Percentiles rank a stretch among this genome's conserved stretches.
Evolutionary conservation across 2,329 filamentous ascomycete species (phyloP).

Genomic region (Penicillium fuscoglaucum): DNA sequence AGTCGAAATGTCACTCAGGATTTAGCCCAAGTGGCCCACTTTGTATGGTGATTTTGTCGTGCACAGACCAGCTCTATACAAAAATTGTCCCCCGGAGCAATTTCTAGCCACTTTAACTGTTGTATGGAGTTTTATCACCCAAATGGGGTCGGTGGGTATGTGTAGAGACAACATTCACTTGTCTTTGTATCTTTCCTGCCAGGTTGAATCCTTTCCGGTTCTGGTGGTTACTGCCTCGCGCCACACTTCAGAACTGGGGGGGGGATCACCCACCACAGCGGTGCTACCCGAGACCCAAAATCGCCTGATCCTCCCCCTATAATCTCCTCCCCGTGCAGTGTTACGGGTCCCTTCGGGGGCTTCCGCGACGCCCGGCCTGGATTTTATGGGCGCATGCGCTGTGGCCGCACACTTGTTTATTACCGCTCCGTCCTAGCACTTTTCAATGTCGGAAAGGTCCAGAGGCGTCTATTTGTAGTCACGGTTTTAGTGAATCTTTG

Average conservation of each 20-base stretch:
- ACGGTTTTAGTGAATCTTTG: not conserved
- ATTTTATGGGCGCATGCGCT: not conserved
- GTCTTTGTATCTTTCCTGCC: not conserved
- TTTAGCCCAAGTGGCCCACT: not conserved
- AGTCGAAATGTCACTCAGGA: not conserved
- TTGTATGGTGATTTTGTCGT: not conserved
- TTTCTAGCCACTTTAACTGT: slow-evolving; percentile 3
- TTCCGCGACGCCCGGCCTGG: not conserved
- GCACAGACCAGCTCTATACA: not conserved
- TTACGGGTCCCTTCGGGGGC: not conserved
- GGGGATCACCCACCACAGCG: not conserved
- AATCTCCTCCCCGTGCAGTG: not conserved
- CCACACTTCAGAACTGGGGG: not conserved
- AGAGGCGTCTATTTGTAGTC: not conserved
- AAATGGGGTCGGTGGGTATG: slow-evolving; percentile 1
- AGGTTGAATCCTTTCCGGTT: not conserved
- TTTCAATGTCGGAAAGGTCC: too few relatives aligned
- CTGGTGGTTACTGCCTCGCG: not conserved
- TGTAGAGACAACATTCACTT: not conserved
- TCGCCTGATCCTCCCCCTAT: not conserved
- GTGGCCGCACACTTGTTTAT: too few relatives aligned
- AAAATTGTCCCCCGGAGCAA: slow-evolving; percentile 2
- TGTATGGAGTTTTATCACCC: not conserved
- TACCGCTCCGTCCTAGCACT: not conserved
- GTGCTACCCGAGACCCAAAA: not conserved